Conservation (phyloP, 345 rosid genomes). For the Fremontodendron californicum region DNA sequence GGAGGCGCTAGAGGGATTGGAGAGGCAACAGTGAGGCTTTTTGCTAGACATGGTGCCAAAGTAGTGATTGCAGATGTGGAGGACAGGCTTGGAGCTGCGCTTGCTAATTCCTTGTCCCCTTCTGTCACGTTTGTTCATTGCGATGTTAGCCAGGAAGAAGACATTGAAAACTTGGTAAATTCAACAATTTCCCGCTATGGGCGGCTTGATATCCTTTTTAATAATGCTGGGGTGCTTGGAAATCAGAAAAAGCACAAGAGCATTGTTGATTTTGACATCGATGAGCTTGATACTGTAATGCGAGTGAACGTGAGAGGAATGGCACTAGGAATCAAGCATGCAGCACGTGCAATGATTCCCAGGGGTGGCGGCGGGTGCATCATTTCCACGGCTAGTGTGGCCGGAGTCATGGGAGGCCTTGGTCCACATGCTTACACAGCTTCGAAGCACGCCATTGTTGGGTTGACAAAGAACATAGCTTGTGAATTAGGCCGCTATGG, state of each 20-base stretch:
- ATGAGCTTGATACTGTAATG: conserved; percentile 68
- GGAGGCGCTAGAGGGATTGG: conserved; percentile 89
- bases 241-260: conserved; percentile 60
- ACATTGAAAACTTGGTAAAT: conserved; percentile 51
- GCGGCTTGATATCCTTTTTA: conserved; percentile 58
- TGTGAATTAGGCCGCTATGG: conserved; percentile 74
- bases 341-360: conserved; percentile 64
- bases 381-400: conserved; percentile 75
- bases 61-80: conserved; percentile 77
- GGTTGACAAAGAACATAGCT: conserved; percentile 73
- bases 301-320: conserved; percentile 62
- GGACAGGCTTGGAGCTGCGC: conserved; percentile 37
- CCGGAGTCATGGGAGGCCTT: conserved; percentile 77
- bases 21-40: conserved; percentile 61
- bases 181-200: conserved; percentile 52
- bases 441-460: conserved; percentile 81
- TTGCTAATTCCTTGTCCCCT: conserved; percentile 44
- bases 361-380: conserved; percentile 62
- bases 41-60: conserved; percentile 68
- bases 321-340: conserved; percentile 79
- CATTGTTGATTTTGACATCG: conserved; percentile 56
- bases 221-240: conserved; percentile 82
- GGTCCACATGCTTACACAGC: conserved; percentile 91
- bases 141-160: conserved; percentile 61
- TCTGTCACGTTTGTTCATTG: conserved; percentile 57